phyloP scores from a whole-genome alignment of 257 asterid genomes.

The Lavandula angustifolia region DNA sequence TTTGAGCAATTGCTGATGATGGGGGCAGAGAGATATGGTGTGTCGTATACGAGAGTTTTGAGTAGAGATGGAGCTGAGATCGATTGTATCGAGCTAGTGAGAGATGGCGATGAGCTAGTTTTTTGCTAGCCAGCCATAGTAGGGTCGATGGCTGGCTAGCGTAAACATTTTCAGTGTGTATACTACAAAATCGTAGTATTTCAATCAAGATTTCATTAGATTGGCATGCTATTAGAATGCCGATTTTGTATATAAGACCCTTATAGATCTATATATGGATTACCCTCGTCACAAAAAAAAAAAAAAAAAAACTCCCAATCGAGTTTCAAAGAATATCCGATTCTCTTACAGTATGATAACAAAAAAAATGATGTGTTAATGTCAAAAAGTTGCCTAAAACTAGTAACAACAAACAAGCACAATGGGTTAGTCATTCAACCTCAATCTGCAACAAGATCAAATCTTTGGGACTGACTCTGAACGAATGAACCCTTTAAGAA shows the following conservation, averaged over 20 bases:
- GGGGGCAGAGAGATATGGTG: conserved; percentile 47
- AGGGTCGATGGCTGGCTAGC: not conserved
- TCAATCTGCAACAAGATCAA: conserved; percentile 28
- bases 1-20: conserved; percentile 55
- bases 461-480: conserved; percentile 48
- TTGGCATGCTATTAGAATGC: too few relatives aligned
- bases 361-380: not conserved
- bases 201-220: too few relatives aligned
- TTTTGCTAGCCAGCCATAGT: conserved; percentile 39
- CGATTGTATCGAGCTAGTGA: conserved; percentile 49
- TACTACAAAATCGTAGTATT: too few relatives aligned
- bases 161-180: too few relatives aligned
- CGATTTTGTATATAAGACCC: too few relatives aligned
- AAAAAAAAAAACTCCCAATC: not conserved
- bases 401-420: conserved; percentile 9
- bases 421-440: conserved; percentile 23
- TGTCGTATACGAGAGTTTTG: conserved; percentile 41
- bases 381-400: not conserved
- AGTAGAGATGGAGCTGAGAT: conserved; percentile 55
- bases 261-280: too few relatives aligned
- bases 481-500: conserved; percentile 58
- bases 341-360: not conserved
- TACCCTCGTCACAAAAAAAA: too few relatives aligned
- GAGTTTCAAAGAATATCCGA: not conserved
- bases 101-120: conserved; percentile 74